Conservation (phyloP, 768 basidiomycete genomes). For the Auriscalpium orientale region DNA sequence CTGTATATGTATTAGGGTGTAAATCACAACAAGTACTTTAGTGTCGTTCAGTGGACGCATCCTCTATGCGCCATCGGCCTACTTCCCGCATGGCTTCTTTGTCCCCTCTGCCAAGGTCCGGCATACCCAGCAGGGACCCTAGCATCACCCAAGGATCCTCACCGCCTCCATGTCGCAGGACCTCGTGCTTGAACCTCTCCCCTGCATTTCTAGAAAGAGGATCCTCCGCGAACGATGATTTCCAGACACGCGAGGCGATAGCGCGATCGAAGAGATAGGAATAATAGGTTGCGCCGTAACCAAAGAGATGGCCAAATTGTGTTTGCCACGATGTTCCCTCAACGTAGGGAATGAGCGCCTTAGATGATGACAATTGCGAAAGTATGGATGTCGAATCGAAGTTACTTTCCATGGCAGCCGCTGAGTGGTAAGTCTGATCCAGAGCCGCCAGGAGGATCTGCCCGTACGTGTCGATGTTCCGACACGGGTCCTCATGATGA, state of each 20-base stretch:
- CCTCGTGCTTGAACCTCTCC: conserved; percentile 70
- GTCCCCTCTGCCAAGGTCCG: conserved; percentile 65
- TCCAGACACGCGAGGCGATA: conserved; percentile 90
- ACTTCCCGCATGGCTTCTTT: conserved; percentile 83
- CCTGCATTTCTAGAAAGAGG: conserved; percentile 70
- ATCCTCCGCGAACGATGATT: conserved; percentile 57
- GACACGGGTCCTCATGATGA: conserved; percentile 69
- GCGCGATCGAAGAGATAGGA: conserved; percentile 95
- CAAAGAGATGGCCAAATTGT: conserved; percentile 91
- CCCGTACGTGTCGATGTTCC: conserved; percentile 80
- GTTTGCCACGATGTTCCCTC: conserved; percentile 88
- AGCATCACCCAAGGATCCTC: conserved; percentile 95
- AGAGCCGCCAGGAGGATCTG: conserved; percentile 85
- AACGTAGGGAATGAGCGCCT: conserved; percentile 79
- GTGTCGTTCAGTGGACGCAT: conserved; percentile 59
- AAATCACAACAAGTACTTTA: conserved; percentile 18
- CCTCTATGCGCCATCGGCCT: conserved; percentile 81
- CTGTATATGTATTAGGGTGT: no score
- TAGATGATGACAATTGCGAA: conserved; percentile 51
- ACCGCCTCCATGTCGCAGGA: conserved; percentile 80
- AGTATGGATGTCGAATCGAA: conserved; percentile 74
- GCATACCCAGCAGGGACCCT: conserved; percentile 53
- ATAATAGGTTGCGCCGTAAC: conserved; percentile 97
- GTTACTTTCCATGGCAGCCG: conserved; percentile 38
- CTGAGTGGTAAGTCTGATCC: conserved; percentile 88